phyloP scores from a whole-genome alignment of 495 filamentous ascomycete species.

The Pyronema omphalodes region DNA sequence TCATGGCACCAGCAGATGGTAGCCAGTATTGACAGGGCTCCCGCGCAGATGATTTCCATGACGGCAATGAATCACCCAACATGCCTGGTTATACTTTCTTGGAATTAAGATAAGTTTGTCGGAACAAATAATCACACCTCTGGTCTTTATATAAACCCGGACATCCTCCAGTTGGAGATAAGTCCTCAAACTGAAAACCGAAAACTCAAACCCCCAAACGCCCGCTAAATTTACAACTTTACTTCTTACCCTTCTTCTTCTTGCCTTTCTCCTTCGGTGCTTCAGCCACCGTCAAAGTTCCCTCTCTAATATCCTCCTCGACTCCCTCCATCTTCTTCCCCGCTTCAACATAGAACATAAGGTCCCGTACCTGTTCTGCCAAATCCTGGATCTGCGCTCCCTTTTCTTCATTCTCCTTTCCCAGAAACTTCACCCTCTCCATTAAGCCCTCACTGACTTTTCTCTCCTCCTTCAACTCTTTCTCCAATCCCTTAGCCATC shows the following conservation, averaged over 20 bases:
- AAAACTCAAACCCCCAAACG: not conserved
- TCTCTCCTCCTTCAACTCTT: slow-evolving; percentile 75
- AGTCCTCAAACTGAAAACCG: not conserved
- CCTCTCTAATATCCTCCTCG: slow-evolving; percentile 41
- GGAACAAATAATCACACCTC: not conserved
- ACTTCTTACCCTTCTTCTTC: slow-evolving; percentile 20
- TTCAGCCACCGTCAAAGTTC: slow-evolving; percentile 24
- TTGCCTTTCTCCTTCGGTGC: slow-evolving; percentile 10
- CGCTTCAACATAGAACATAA: slow-evolving; percentile 74
- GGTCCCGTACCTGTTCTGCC: slow-evolving; percentile 72
- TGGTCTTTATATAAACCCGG: not conserved
- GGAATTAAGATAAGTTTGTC: not conserved
- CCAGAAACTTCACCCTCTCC: slow-evolving; percentile 51
- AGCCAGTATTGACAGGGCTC: not conserved
- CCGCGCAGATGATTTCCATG: not conserved
- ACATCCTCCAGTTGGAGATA: not conserved
- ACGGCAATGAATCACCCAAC: not conserved
- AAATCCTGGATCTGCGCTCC: slow-evolving; percentile 44
- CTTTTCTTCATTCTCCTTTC: slow-evolving; percentile 36
- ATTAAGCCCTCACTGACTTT: slow-evolving; percentile 60
- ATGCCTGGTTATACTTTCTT: not conserved
- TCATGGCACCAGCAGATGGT: not conserved
- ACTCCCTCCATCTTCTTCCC: slow-evolving; percentile 59
- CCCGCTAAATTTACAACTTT: slow-evolving; percentile 4
- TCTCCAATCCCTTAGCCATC: slow-evolving; percentile 56